Evolutionary conservation across 805 yeast species (phyloP), one percentile per base, ranked within the genome.

Genomic region (Barnettozyma botsteinii): DNA sequence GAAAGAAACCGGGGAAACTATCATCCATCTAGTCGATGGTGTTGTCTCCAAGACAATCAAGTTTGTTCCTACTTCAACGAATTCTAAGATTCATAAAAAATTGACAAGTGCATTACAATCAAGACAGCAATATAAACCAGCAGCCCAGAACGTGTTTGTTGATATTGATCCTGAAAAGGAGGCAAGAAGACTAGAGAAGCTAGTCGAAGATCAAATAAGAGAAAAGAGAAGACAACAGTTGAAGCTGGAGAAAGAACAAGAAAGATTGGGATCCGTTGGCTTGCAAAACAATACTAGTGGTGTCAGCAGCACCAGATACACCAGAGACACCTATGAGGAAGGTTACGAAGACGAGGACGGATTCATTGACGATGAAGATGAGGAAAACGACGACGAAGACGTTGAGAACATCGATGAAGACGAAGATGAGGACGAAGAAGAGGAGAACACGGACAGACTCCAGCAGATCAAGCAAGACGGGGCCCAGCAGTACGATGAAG

Each of bases 31-130:
- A 22, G 42, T 84, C 17, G 79, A 84, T 37, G 71, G 81, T n/a
- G 63, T 76, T 18, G 65, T 93, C 40, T 71, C 68, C 34, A 79
- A 83, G 52, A 61, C 78, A 2, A 72, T 86, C 53, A 82, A 81
- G 58, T 76, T 93, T 41, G 76, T 88, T 37, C 98, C 98, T 14
- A 79, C 96, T 0, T 87, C 97, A 0, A 86, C 94, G n/a, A 72
- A 75, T 33, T 86, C 97, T 2, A 74, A 75, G 38, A 82, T 95
- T 4, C 98, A 91, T 60, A 72, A 76, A 51, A 77, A 79, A 55
- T 71, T 93, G 48, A 86, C 96, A 3, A 73, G 74, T 46, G 85
- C 87, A 3, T 77, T 83, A 7, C 58, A 59, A 22, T 60, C 67
- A 23, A 63, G 62, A 48, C 55, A 59, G 40, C 59, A 56, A 22